Conservation (phyloP, 306 rosid species). For the Lupinus albus region DNA sequence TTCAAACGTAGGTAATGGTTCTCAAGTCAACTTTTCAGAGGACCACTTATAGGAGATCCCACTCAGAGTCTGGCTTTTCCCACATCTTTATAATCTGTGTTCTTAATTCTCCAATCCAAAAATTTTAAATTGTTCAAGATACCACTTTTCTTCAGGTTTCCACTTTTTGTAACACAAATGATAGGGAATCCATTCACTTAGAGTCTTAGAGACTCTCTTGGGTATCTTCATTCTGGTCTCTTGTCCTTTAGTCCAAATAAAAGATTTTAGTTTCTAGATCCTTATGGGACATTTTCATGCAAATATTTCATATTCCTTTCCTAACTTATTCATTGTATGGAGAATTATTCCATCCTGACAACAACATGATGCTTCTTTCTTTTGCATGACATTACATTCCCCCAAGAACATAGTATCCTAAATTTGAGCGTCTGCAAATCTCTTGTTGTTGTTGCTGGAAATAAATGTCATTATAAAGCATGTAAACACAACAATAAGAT, state of each 20-base stretch:
- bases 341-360: too few species aligned
- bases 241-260: too few species aligned
- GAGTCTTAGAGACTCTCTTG: too few species aligned
- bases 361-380: not conserved
- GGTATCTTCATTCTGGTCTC: too few species aligned
- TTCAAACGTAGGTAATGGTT: not conserved
- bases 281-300: too few species aligned
- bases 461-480: not conserved
- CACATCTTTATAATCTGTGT: not conserved
- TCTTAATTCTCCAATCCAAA: constrained; percentile 4
- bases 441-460: not conserved
- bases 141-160: too few species aligned
- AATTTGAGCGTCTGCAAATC: not conserved
- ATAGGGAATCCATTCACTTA: too few species aligned
- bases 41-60: not conserved
- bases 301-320: too few species aligned
- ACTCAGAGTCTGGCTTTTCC: not conserved
- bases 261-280: too few species aligned
- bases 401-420: not conserved
- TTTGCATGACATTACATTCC: not conserved
- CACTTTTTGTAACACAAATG: too few species aligned
- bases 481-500: constrained; percentile 1
- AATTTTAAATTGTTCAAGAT: too few species aligned
- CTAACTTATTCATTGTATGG: too few species aligned
- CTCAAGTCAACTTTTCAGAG: not conserved